phyloP scores from a whole-genome alignment of 2,329 filamentous ascomycete species.

The Fusarium hainanense region DNA sequence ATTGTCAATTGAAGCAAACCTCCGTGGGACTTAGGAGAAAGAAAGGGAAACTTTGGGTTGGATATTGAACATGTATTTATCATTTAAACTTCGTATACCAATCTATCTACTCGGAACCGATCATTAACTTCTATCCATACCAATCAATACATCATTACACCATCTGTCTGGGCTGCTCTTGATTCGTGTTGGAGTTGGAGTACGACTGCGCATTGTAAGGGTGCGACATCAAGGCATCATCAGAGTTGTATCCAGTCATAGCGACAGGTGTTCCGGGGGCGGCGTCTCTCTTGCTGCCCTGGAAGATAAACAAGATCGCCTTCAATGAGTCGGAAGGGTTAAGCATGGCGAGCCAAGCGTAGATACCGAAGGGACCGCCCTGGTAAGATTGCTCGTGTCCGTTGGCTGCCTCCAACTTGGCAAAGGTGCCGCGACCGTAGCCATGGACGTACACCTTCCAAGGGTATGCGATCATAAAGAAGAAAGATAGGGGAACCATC shows the following conservation, averaged over 20 bases:
- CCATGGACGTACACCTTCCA: constrained; percentile 33
- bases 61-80: not conserved
- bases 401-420: constrained; percentile 7
- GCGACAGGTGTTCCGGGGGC: not conserved
- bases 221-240: constrained; percentile 4
- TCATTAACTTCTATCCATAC: not conserved
- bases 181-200: not conserved
- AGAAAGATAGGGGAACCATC: constrained; percentile 36
- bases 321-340: constrained; percentile 31
- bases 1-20: not conserved
- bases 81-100: not conserved
- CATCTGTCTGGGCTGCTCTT: not conserved
- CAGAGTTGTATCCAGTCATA: constrained; percentile 14
- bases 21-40: not conserved
- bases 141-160: not conserved
- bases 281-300: not conserved
- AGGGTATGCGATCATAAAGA: constrained; percentile 37
- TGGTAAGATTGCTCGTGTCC: constrained; percentile 16
- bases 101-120: not conserved
- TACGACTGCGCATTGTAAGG: constrained; percentile 13
- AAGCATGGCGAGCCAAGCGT: constrained; percentile 34
- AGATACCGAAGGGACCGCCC: constrained; percentile 27
- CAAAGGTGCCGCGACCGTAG: constrained; percentile 12
- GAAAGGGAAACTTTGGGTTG: not conserved
- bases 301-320: constrained; percentile 29